Percentiles rank a stretch among this genome's conserved stretches.
Evolutionary conservation across 306 rosid species (phyloP).

Genomic region (Rubus idaeus): DNA sequence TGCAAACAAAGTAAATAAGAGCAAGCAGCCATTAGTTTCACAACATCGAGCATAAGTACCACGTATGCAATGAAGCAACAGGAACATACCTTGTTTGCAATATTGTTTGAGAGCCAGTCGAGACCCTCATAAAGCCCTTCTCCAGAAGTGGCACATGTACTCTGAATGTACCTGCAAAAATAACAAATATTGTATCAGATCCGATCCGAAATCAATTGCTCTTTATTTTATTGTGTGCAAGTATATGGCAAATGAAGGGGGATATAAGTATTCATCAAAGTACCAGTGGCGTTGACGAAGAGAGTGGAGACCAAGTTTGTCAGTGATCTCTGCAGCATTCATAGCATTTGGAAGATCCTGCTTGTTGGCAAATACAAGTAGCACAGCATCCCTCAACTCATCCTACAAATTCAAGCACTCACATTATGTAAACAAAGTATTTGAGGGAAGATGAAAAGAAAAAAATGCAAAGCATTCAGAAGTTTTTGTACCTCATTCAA

Average conservation of each 20-base stretch:
- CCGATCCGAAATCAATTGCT: not conserved
- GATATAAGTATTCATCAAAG: not conserved
- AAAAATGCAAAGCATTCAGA: not conserved
- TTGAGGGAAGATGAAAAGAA: not conserved
- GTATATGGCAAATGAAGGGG: not conserved
- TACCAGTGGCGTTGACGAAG: conserved; percentile 67
- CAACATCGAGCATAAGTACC: not conserved
- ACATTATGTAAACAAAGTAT: not conserved
- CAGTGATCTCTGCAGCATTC: conserved; percentile 61
- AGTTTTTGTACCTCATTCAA: conserved; percentile 52
- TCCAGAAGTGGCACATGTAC: conserved; percentile 58
- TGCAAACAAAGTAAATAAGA: conserved; percentile 4
- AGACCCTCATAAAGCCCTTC: conserved; percentile 59
- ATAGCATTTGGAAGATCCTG: conserved; percentile 65
- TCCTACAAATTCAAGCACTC: conserved; percentile 29
- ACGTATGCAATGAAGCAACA: not conserved
- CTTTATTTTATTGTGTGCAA: not conserved
- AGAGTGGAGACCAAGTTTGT: conserved; percentile 54
- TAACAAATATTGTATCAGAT: not conserved
- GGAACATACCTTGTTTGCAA: conserved; percentile 42
- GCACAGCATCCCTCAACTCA: conserved; percentile 54
- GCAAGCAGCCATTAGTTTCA: not conserved
- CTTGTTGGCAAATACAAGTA: conserved; percentile 61
- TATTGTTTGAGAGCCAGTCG: conserved; percentile 59
- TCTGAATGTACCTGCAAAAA: conserved; percentile 42